These are phyloP conservation scores for Leishmania mexicana DNA, from an alignment of 208 protist species.

Conservation along the genomic window DNA sequence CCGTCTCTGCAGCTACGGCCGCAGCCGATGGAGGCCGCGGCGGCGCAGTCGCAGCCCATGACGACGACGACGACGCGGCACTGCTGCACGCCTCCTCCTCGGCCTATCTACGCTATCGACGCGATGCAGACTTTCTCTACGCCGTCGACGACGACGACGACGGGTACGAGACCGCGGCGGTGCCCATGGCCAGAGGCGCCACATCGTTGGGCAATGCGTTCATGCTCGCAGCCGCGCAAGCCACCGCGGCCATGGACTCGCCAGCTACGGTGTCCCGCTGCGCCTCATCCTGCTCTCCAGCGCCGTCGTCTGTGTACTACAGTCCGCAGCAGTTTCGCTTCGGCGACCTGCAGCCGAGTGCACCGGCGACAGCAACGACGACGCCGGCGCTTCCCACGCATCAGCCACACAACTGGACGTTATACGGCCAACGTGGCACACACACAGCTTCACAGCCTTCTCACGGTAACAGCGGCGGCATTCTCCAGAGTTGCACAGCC, in stretches of 20 bases:
- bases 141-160: conserved; percentile 15
- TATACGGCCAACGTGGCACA: neutral
- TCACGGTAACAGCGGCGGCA: neutral
- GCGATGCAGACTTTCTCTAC: conserved; percentile 25
- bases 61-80: neutral
- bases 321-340: conserved; percentile 21
- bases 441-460: neutral
- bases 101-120: conserved; percentile 16
- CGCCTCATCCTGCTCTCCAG: neutral
- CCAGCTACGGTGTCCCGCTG: neutral
- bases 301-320: conserved; percentile 22
- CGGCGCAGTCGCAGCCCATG: neutral
- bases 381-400: neutral
- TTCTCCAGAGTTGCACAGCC: neutral
- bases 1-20: neutral
- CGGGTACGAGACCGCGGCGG: neutral
- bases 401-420: neutral
- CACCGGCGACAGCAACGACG: neutral
- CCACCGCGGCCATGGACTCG: neutral
- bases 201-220: neutral
- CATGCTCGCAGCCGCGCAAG: neutral
- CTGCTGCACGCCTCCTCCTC: conserved; percentile 1
- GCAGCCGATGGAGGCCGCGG: neutral
- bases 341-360: neutral
- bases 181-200: neutral